Evolutionary conservation across 306 rosid species (phyloP), one percentile per base, ranked within the genome.

Genomic region (Vicia villosa): DNA sequence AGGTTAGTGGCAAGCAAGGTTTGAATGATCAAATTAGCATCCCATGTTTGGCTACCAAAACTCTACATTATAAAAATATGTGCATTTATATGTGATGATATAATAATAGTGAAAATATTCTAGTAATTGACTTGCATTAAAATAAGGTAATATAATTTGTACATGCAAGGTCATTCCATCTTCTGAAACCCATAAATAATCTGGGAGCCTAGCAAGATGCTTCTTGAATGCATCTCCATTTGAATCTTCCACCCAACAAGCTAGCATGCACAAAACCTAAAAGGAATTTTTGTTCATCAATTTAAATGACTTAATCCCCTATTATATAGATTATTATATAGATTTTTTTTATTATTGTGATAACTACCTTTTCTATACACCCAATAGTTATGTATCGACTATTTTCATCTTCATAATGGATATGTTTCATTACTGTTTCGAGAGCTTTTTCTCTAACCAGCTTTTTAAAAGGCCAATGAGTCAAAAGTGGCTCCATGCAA

Each of bases 131-230:
- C 3, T 56, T 56, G 40, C 1, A 28, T 28, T 56, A 13, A 56
- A 14, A 56, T 56, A 6, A 26, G 37, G 16, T 56, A 14, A 22
- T 7, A 6, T 40, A 13, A 13, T 14, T 6, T 46, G 14, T 11
- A 84, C 93, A 69, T 89, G 92, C 81, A 89, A 56, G 57, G 84
- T 83, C 79, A 89, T 85, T 75, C 96, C 89, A 79, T 89, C 93
- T 74, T 87, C 91, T 9, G 89, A 79, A 61, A 89, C 61, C 96
- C 92, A 89, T 28, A 87, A n/a, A 40, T 70, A 81, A 69, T 89
- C 96, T 0, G 85, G 90, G 62, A 89, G 40, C 65, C 96, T 83
- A 0, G 86, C 91, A 38, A 88, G 83, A 76, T 85, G 92, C 69
- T 83, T 85, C 69, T 83, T 88, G 49, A 83, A 88, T 43, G 80